A percentile compares a stretch with the other conserved stretches of the same genome.
Conservation (phyloP, 768 basidiomycete genomes). For the Tulasnella sp. region DNA sequence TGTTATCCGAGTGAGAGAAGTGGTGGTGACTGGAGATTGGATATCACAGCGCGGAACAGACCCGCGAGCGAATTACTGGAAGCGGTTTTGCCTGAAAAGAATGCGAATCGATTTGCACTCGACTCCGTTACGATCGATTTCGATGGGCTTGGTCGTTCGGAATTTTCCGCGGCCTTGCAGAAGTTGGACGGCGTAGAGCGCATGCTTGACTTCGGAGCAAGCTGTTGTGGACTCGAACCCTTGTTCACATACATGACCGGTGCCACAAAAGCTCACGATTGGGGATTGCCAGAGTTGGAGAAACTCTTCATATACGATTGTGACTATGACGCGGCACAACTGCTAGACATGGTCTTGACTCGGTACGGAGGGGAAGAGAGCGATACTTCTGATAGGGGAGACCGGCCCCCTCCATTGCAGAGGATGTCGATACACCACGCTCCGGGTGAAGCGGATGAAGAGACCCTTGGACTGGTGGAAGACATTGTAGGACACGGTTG, state of each 20-base stretch:
- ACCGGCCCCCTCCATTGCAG: neutral
- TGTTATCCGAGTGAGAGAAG: neutral
- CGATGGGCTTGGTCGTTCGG: neutral
- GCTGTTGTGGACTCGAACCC: neutral
- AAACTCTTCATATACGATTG: neutral
- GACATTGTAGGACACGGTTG: neutral
- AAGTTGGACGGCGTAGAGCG: neutral
- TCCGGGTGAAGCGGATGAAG: neutral
- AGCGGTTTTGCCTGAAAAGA: neutral
- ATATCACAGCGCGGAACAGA: neutral
- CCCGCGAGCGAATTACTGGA: neutral
- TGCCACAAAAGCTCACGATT: neutral
- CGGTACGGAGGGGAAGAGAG: neutral
- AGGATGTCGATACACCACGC: neutral
- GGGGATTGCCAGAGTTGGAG: neutral
- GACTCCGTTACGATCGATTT: neutral
- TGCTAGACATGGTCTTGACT: neutral
- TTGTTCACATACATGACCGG: neutral
- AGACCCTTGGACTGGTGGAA: neutral
- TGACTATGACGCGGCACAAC: neutral
- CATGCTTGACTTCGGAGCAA: neutral
- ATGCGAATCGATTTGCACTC: neutral
- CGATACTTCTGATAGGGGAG: neutral
- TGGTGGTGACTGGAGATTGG: neutral
- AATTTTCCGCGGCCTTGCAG: neutral